Conservation (phyloP, 2,329 filamentous ascomycete species). For the Calonectria hawksworthii region DNA sequence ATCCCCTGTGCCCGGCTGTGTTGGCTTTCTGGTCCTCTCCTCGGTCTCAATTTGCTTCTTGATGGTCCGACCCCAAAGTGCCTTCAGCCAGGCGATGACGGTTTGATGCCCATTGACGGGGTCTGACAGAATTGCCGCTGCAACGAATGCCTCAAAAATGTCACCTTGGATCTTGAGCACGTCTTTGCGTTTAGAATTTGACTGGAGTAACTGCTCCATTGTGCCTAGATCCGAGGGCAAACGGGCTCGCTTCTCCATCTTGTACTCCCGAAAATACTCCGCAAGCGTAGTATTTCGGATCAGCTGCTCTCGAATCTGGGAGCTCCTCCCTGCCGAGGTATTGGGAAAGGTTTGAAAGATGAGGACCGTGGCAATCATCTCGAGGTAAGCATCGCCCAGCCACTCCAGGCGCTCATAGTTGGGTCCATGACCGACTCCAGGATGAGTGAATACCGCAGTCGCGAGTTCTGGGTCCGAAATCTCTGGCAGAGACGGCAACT, state of each 20-base stretch:
- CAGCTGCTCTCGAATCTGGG: conserved; percentile 82
- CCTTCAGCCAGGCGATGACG: conserved; percentile 79
- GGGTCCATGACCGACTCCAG: conserved; percentile 56
- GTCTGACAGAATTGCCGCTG: conserved; percentile 80
- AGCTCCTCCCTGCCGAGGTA: conserved; percentile 76
- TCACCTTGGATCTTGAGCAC: conserved; percentile 84
- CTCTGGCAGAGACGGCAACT: conserved; percentile 71
- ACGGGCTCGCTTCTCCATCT: conserved; percentile 74
- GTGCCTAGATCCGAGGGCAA: conserved; percentile 63
- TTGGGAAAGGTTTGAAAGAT: conserved; percentile 80
- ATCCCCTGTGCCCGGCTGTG: background rate
- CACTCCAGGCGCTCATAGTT: conserved; percentile 89
- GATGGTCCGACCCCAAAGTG: conserved; percentile 79
- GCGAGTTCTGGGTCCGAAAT: conserved; percentile 73
- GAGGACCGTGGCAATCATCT: conserved; percentile 80
- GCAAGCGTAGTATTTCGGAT: conserved; percentile 86
- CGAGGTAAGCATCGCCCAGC: conserved; percentile 88
- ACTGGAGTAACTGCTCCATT: conserved; percentile 39
- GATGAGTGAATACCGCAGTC: conserved; percentile 76
- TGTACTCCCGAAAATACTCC: conserved; percentile 78
- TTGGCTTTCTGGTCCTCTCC: conserved; percentile 44
- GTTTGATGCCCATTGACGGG: conserved; percentile 71
- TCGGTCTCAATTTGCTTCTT: conserved; percentile 64
- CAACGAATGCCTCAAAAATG: conserved; percentile 92
- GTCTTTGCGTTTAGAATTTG: conserved; percentile 61